These are phyloP conservation scores for Aspergillus sparsus DNA, from an alignment of 495 filamentous ascomycete species.

Conservation along the genomic window DNA sequence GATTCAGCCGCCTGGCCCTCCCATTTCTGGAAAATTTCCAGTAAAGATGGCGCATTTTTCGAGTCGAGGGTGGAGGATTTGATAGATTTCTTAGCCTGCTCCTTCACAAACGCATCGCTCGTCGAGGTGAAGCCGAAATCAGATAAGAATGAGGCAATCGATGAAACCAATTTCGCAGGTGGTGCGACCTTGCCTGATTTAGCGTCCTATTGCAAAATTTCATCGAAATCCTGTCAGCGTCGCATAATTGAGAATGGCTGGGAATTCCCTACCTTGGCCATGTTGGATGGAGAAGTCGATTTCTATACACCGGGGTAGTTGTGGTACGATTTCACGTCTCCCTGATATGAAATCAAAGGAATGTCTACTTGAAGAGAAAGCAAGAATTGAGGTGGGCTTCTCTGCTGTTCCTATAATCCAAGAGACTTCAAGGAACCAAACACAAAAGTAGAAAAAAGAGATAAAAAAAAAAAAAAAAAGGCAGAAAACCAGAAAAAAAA, in stretches of 20 bases:
- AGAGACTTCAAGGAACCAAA: not conserved
- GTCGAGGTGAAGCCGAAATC: constrained; percentile 63
- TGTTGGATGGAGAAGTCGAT: constrained; percentile 27
- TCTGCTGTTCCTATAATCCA: not conserved
- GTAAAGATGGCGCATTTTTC: constrained; percentile 45
- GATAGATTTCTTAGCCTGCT: constrained; percentile 40
- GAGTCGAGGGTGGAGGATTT: constrained; percentile 24
- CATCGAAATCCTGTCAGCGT: not conserved
- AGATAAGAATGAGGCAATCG: constrained; percentile 67
- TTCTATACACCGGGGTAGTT: constrained; percentile 27
- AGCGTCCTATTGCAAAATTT: constrained; percentile 11
- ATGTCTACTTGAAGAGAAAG: no score
- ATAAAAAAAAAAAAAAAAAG: constrained; percentile 35
- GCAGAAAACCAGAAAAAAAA: constrained; percentile 24
- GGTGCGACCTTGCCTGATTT: constrained; percentile 35
- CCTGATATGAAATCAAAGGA: no score
- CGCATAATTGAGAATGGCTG: not conserved
- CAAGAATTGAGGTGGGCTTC: not conserved
- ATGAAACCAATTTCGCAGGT: constrained; percentile 59
- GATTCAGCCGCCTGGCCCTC: constrained; percentile 27
- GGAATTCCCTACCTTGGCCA: constrained; percentile 32
- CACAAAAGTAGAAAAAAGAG: not conserved
- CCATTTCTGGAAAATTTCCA: constrained; percentile 54
- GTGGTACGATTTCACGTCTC: no score
- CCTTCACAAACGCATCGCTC: constrained; percentile 59